Evolutionary conservation across 2,329 filamentous ascomycete genomes (phyloP).

Genomic region (Byssoonygena ceratinophila): DNA sequence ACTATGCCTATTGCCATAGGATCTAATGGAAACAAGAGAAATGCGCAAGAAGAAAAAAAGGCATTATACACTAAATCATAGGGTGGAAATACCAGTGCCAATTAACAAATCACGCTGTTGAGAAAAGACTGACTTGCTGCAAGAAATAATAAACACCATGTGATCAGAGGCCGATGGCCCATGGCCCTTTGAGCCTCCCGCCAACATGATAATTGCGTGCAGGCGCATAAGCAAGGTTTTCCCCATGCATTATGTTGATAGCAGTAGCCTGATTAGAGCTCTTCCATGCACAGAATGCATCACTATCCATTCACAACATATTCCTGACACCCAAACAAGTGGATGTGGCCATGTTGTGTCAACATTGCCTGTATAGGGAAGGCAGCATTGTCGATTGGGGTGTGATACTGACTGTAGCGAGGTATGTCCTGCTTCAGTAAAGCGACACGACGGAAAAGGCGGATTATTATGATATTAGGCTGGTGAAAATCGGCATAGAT

Average conservation of each 20-base stretch:
- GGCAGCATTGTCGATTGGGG: not conserved
- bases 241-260: not conserved
- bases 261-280: not conserved
- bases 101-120: slow-evolving; percentile 1
- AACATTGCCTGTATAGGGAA: not conserved
- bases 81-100: not conserved
- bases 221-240: not conserved
- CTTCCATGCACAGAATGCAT: not conserved
- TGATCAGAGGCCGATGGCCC: too few species aligned
- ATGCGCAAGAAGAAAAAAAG: not conserved
- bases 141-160: not conserved
- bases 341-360: not conserved
- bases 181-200: too few species aligned
- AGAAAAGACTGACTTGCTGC: not conserved
- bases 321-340: not conserved
- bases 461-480: too few species aligned
- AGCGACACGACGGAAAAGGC: not conserved
- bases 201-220: not conserved
- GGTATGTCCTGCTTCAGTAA: not conserved
- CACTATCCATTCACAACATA: not conserved
- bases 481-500: not conserved
- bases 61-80: slow-evolving; percentile 3
- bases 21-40: not conserved
- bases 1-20: not conserved
- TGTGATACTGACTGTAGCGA: not conserved